Conservation (phyloP, 2,329 filamentous ascomycete genomes). For the Xylariomycetidae sp. region DNA sequence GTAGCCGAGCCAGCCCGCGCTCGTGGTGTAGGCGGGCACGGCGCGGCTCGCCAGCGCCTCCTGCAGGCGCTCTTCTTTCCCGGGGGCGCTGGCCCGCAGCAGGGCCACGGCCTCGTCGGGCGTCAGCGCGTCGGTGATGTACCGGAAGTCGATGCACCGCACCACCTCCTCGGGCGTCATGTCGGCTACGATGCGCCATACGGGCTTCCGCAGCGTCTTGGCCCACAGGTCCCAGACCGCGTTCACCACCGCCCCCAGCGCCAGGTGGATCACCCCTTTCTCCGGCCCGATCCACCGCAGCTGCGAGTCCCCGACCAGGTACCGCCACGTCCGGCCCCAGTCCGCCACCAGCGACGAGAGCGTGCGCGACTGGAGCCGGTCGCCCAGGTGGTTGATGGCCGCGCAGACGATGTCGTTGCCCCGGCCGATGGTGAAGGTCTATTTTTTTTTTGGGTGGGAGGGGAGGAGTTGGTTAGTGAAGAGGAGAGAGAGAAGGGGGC, state of each 20-base stretch:
- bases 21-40: slow-evolving; percentile 88
- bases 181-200: slow-evolving; percentile 85
- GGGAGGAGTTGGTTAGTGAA: no score
- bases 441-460: slow-evolving; percentile 1
- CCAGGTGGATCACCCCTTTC: slow-evolving; percentile 91
- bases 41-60: slow-evolving; percentile 71
- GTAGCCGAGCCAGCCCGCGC: slow-evolving; percentile 89
- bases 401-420: slow-evolving; percentile 90
- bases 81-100: slow-evolving; percentile 59
- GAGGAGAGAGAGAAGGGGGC: slow-evolving; percentile 2
- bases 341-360: slow-evolving; percentile 72
- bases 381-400: slow-evolving; percentile 73
- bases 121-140: slow-evolving; percentile 90
- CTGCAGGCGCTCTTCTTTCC: slow-evolving; percentile 66
- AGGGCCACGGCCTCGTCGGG: slow-evolving; percentile 75
- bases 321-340: slow-evolving; percentile 86
- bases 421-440: slow-evolving; percentile 79
- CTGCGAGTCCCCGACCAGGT: slow-evolving; percentile 87
- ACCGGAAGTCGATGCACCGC: slow-evolving; percentile 85
- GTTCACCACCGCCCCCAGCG: slow-evolving; percentile 83
- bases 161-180: slow-evolving; percentile 88
- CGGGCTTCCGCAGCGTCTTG: slow-evolving; percentile 77
- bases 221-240: slow-evolving; percentile 96
- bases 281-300: slow-evolving; percentile 92
- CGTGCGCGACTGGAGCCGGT: slow-evolving; percentile 69